Evolutionary conservation across 371 early-diverging fungal species (phyloP).

Genomic region (Chytridiales sp.): DNA sequence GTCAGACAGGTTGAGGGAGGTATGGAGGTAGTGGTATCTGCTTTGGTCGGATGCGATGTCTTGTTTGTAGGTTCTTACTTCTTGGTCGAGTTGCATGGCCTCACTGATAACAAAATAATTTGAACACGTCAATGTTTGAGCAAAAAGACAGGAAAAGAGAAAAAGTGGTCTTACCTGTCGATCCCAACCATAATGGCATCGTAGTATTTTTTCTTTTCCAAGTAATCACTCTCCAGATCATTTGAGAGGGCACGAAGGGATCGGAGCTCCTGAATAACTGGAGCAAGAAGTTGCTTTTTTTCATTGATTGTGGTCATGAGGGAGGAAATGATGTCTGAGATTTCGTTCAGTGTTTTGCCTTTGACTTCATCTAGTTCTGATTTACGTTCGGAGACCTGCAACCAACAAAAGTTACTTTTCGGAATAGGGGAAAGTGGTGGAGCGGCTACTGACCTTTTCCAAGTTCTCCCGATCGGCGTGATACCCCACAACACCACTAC

Average conservation of each 20-base stretch:
- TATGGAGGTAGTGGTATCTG: constrained; percentile 44
- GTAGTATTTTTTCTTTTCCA: constrained; percentile 46
- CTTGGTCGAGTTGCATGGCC: constrained; percentile 37
- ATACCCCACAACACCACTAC: constrained; percentile 47
- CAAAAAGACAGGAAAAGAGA: constrained; percentile 1
- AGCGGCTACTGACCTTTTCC: constrained; percentile 36
- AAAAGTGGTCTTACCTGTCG: constrained; percentile 37
- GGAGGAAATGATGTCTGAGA: constrained; percentile 47
- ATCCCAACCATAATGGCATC: constrained; percentile 53
- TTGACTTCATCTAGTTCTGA: constrained; percentile 52
- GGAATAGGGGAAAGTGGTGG: neutral
- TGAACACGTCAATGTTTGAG: no score
- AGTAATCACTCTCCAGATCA: constrained; percentile 51
- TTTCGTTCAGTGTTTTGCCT: constrained; percentile 50
- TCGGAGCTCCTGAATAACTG: constrained; percentile 53
- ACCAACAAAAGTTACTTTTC: neutral
- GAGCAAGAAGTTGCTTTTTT: constrained; percentile 49
- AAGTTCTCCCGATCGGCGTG: constrained; percentile 45
- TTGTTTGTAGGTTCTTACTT: constrained; percentile 38
- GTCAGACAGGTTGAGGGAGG: constrained; percentile 34
- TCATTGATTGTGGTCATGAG: constrained; percentile 46
- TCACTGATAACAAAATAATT: constrained; percentile 31
- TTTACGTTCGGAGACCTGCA: constrained; percentile 48
- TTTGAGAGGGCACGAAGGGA: constrained; percentile 34
- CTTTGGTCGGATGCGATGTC: constrained; percentile 49